Percentiles rank a stretch among this genome's conserved stretches.
These are phyloP conservation scores for Rhododendron griersonianum DNA, from an alignment of 148 eudicot genomes.

Conservation along the genomic window DNA sequence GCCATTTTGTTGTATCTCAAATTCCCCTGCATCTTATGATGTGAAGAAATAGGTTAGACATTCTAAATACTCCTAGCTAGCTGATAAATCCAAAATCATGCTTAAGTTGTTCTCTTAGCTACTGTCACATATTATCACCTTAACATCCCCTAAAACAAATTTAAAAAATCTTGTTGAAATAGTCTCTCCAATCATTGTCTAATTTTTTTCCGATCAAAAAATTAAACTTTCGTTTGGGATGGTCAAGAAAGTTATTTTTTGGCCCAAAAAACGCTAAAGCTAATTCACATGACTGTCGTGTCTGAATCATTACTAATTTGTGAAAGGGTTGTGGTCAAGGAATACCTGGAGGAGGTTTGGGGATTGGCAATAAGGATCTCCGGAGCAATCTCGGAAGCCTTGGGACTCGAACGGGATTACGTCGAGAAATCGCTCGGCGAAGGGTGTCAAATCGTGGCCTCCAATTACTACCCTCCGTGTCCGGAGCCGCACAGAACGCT, in stretches of 20 bases:
- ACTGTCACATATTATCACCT: too few relatives aligned
- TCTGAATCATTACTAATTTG: neutral
- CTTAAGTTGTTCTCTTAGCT: too few relatives aligned
- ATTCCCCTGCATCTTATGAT: too few relatives aligned
- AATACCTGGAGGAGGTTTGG: neutral
- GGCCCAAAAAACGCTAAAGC: neutral
- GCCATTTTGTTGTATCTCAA: too few relatives aligned
- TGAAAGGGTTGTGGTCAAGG: neutral
- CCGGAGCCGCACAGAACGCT: constrained; percentile 15
- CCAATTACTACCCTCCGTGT: constrained; percentile 6
- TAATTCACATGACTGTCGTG: too few relatives aligned
- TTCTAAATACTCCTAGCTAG: too few relatives aligned
- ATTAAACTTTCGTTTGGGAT: neutral
- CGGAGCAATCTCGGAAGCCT: neutral
- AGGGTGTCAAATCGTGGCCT: constrained; percentile 1
- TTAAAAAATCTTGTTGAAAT: too few relatives aligned
- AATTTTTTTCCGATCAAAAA: neutral
- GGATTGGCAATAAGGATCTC: neutral
- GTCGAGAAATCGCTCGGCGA: neutral
- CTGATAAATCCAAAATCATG: too few relatives aligned
- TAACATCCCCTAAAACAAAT: too few relatives aligned
- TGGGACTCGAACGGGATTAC: neutral
- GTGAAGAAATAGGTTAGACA: too few relatives aligned
- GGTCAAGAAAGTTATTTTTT: neutral
- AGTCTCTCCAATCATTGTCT: too few relatives aligned